Evolutionary conservation across 768 basidiomycete species (phyloP).

Genomic region (Dioszegia crocea): DNA sequence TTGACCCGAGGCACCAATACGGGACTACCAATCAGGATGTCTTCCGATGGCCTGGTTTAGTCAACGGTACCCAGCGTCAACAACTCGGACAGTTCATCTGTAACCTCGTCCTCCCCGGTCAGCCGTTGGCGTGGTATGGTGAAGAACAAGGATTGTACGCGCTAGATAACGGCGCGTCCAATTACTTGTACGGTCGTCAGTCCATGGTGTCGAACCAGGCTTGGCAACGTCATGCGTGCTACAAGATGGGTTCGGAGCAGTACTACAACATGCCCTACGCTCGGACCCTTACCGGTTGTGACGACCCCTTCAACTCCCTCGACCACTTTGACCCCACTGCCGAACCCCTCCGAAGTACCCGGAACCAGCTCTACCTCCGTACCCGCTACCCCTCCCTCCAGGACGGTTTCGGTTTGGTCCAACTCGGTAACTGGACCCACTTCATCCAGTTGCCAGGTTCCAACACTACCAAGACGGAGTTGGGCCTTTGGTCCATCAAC

Average conservation of each 20-base stretch:
- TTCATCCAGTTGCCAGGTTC: constrained; percentile 77
- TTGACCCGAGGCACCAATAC: constrained; percentile 85
- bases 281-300: constrained; percentile 70
- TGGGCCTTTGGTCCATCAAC: constrained; percentile 80
- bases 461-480: constrained; percentile 71
- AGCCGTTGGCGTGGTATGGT: constrained; percentile 79
- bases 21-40: constrained; percentile 94
- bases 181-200: constrained; percentile 86
- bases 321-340: constrained; percentile 92
- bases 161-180: constrained; percentile 79
- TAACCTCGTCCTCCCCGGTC: constrained; percentile 77
- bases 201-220: constrained; percentile 77
- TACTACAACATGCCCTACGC: constrained; percentile 92
- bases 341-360: constrained; percentile 67
- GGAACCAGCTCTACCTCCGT: constrained; percentile 70
- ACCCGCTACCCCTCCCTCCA: constrained; percentile 66
- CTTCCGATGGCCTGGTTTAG: constrained; percentile 85
- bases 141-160: constrained; percentile 85
- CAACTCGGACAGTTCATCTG: constrained; percentile 74
- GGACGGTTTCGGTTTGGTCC: constrained; percentile 80
- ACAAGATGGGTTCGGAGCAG: constrained; percentile 79
- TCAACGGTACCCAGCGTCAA: constrained; percentile 74
- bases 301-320: constrained; percentile 85
- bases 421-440: constrained; percentile 80
- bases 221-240: constrained; percentile 93